Percentiles rank a stretch among this genome's conserved stretches.
Conservation (phyloP, 192 early-diverging fungal species). For the Coemansia sp. region DNA sequence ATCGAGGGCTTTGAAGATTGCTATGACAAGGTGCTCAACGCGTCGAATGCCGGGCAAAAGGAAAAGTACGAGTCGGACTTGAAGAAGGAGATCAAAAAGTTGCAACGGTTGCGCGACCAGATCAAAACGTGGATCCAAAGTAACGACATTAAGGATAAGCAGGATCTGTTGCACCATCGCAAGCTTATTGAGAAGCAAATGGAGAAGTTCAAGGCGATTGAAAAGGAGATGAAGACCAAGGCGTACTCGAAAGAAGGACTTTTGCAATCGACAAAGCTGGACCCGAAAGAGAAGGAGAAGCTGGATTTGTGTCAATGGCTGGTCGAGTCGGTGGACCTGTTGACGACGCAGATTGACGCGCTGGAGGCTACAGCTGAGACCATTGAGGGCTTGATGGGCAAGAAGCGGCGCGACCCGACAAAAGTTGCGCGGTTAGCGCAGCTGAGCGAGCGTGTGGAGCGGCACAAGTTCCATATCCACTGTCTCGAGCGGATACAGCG, state of each 20-base stretch:
- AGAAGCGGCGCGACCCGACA: constrained; percentile 75
- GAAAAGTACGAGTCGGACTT: constrained; percentile 95
- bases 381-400: constrained; percentile 63
- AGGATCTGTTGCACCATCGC: constrained; percentile 81
- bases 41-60: constrained; percentile 85
- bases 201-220: constrained; percentile 97
- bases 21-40: constrained; percentile 81
- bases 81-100: constrained; percentile 99
- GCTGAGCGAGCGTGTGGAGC: constrained; percentile 77
- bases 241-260: constrained; percentile 97
- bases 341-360: constrained; percentile 89
- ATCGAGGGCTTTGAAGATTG: constrained; percentile 93
- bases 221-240: constrained; percentile 99
- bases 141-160: constrained; percentile 97
- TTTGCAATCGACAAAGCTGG: constrained; percentile 72
- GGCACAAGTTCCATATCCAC: constrained; percentile 89
- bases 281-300: constrained; percentile 93
- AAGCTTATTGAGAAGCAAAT: constrained; percentile 97
- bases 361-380: constrained; percentile 89
- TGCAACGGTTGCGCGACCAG: constrained; percentile 93
- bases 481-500: constrained; percentile 91
- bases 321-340: constrained; percentile 75
- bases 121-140: constrained; percentile 96
- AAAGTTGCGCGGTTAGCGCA: constrained; percentile 72
- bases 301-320: constrained; percentile 84